A percentile compares a stretch with the other conserved stretches of the same genome.
Conservation (phyloP, 2,329 filamentous ascomycete genomes). For the Botrytis elliptica region DNA sequence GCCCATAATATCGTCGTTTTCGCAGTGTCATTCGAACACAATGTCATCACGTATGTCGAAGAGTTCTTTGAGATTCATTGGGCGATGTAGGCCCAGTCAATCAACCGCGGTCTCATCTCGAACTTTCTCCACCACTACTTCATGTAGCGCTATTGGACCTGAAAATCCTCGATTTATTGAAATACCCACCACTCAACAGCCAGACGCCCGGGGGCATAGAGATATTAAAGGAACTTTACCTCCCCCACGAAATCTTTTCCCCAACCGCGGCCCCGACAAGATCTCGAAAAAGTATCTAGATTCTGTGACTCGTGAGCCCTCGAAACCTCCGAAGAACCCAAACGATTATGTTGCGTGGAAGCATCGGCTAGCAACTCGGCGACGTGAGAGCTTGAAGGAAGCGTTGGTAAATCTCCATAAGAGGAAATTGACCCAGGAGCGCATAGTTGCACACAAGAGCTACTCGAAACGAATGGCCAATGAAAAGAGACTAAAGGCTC, state of each 20-base stretch:
- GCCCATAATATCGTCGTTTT: background rate
- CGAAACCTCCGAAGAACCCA: slow-evolving; percentile 26
- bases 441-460: slow-evolving; percentile 42
- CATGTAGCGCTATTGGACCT: slow-evolving; percentile 60
- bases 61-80: slow-evolving; percentile 36
- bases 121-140: slow-evolving; percentile 48
- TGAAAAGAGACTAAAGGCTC: slow-evolving; percentile 54
- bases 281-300: slow-evolving; percentile 59
- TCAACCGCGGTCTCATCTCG: slow-evolving; percentile 36
- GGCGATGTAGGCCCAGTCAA: slow-evolving; percentile 34
- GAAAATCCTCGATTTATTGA: slow-evolving; percentile 88
- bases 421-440: slow-evolving; percentile 55
- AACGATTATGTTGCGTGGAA: slow-evolving; percentile 57
- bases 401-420: slow-evolving; percentile 68
- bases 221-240: slow-evolving; percentile 76
- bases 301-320: slow-evolving; percentile 56
- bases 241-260: slow-evolving; percentile 78
- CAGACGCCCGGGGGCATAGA: slow-evolving; percentile 44
- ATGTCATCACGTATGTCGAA: slow-evolving; percentile 37
- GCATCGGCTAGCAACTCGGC: slow-evolving; percentile 66
- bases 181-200: slow-evolving; percentile 72
- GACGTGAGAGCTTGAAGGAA: slow-evolving; percentile 69
- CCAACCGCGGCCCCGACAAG: slow-evolving; percentile 58
- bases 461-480: slow-evolving; percentile 49
- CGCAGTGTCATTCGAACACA: background rate